Evolutionary conservation across 2,329 filamentous ascomycete species (phyloP).

Genomic region (Rhynchosporium secalis): DNA sequence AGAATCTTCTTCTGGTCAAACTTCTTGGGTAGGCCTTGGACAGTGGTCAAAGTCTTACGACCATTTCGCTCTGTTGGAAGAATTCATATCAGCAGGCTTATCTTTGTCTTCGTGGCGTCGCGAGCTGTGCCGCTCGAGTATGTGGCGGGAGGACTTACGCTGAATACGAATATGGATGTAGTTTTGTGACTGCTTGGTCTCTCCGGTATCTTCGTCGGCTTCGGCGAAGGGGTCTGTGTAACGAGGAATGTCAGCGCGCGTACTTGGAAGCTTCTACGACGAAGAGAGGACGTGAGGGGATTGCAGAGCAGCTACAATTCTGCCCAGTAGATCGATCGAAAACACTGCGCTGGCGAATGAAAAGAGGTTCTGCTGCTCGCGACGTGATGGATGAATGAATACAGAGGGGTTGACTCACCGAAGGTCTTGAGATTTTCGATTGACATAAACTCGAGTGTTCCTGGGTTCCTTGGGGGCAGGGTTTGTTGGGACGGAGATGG

Average conservation of each 20-base stretch:
- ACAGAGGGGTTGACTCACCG: slow-evolving; percentile 58
- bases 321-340: not conserved
- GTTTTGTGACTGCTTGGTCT: slow-evolving; percentile 92
- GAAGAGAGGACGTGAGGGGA: slow-evolving; percentile 14
- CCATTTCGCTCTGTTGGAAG: slow-evolving; percentile 88
- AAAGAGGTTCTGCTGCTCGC: not conserved
- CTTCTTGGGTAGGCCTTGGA: slow-evolving; percentile 98
- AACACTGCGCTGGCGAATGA: not conserved
- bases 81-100: slow-evolving; percentile 44
- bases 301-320: not conserved
- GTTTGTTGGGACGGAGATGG: slow-evolving; percentile 27
- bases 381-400: not conserved
- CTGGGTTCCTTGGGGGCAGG: slow-evolving; percentile 45
- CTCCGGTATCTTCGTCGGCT: slow-evolving; percentile 98
- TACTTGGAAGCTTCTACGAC: slow-evolving; percentile 18
- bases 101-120: slow-evolving; percentile 27
- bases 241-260: slow-evolving; percentile 28
- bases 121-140: slow-evolving; percentile 11
- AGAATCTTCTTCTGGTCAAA: slow-evolving; percentile 99
- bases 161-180: slow-evolving; percentile 99
- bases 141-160: slow-evolving; percentile 61
- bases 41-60: slow-evolving; percentile 99
- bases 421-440: slow-evolving; percentile 98
- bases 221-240: slow-evolving; percentile 97
- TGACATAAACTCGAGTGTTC: slow-evolving; percentile 91